phyloP scores from a whole-genome alignment of 768 basidiomycete genomes.

The Gloeopeniophorella convolvens region DNA sequence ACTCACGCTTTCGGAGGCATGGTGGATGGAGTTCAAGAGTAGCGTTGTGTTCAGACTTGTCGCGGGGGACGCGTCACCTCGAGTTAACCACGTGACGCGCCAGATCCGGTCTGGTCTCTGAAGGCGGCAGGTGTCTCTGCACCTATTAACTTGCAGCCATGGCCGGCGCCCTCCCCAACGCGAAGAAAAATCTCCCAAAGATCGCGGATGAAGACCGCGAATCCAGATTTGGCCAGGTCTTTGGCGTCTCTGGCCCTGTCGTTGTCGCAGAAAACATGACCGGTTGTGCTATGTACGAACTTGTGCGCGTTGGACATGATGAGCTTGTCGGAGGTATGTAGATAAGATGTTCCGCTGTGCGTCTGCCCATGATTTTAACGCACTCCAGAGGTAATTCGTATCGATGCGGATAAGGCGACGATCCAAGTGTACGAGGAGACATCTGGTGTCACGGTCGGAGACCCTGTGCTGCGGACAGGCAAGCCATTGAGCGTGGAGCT shows the following conservation, averaged over 20 bases:
- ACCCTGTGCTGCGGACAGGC: constrained; percentile 94
- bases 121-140: not conserved
- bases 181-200: constrained; percentile 81
- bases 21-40: constrained; percentile 25
- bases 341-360: not conserved
- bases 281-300: constrained; percentile 95
- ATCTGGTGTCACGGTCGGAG: constrained; percentile 96
- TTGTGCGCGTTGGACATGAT: constrained; percentile 97
- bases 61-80: constrained; percentile 31
- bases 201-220: constrained; percentile 88
- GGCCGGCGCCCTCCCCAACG: constrained; percentile 92
- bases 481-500: constrained; percentile 98
- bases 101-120: constrained; percentile 5
- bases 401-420: constrained; percentile 96
- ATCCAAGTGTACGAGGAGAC: constrained; percentile 99
- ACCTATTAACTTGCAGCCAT: constrained; percentile 34
- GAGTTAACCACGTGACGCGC: constrained; percentile 17
- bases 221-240: constrained; percentile 81
- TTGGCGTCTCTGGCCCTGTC: constrained; percentile 96
- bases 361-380: not conserved
- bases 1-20: constrained; percentile 97
- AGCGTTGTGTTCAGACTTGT: constrained; percentile 13
- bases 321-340: constrained; percentile 90
- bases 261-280: constrained; percentile 97
- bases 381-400: constrained; percentile 89